Conservation (phyloP, 2,329 filamentous ascomycete species). For the Beauveria sp. region DNA sequence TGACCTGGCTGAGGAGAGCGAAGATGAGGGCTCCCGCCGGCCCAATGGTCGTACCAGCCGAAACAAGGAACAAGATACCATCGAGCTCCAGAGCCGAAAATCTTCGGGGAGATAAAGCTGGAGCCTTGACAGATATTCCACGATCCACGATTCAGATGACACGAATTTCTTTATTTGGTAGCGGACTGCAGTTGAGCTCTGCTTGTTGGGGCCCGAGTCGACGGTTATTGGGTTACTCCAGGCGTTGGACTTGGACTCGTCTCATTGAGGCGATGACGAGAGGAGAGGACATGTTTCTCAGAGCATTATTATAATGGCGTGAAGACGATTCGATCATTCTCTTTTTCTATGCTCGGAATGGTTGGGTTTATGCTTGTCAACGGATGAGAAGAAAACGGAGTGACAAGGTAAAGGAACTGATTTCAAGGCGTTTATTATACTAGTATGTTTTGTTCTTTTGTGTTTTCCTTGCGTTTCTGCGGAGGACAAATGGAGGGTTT, state of each 20-base stretch:
- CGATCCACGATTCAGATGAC: conserved; percentile 10
- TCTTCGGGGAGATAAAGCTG: conserved; percentile 20
- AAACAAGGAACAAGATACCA: conserved; percentile 31
- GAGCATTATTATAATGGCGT: background rate
- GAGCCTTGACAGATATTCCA: background rate
- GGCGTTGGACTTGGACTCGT: background rate
- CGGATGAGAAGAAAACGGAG: conserved; percentile 2
- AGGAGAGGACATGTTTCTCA: background rate
- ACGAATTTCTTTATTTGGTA: conserved; percentile 9
- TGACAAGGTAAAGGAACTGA: conserved; percentile 5
- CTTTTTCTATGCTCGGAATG: background rate
- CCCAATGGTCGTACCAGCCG: conserved; percentile 34
- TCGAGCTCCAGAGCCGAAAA: conserved; percentile 45
- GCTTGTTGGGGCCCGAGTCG: background rate
- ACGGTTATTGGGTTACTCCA: background rate
- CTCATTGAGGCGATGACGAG: background rate
- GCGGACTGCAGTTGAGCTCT: background rate
- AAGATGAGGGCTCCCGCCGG: conserved; percentile 44
- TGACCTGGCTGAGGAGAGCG: conserved; percentile 71
- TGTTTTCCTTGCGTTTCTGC: background rate
- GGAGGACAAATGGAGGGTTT: background rate
- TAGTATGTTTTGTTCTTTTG: background rate
- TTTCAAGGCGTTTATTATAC: conserved; percentile 1
- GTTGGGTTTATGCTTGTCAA: conserved; percentile 1
- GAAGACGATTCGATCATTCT: background rate